Conservation (phyloP, 139 green algal species). For the Chloropicon primus region DNA sequence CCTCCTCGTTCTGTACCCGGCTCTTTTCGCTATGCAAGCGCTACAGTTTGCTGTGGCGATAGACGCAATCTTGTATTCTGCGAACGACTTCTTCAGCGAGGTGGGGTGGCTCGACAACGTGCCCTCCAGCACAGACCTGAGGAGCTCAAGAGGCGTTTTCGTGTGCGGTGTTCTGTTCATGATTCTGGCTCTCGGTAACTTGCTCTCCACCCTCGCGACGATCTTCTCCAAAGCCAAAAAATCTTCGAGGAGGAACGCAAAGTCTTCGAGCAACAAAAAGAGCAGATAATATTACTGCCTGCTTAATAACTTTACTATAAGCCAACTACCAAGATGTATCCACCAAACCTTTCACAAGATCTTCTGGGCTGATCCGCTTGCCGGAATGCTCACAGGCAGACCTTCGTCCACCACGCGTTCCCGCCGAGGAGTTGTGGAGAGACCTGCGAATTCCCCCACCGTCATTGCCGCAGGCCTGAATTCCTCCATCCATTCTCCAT, state of each 20-base stretch:
- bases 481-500: too few species aligned
- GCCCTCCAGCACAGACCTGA: background rate
- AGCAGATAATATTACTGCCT: too few species aligned
- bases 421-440: too few species aligned
- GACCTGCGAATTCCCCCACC: too few species aligned
- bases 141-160: background rate
- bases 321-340: too few species aligned
- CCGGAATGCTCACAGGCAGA: background rate
- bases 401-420: too few species aligned
- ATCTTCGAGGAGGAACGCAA: background rate
- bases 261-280: background rate
- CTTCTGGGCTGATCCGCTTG: background rate
- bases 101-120: background rate
- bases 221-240: background rate
- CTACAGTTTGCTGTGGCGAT: background rate
- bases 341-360: too few species aligned
- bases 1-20: conserved; percentile 72
- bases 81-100: background rate
- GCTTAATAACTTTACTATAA: too few species aligned
- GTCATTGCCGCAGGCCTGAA: too few species aligned
- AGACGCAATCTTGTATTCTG: background rate
- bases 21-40: conserved; percentile 57
- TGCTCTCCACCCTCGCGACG: background rate
- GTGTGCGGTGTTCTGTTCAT: background rate
- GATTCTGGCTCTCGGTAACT: conserved; percentile 5